phyloP scores from a whole-genome alignment of 2,329 filamentous ascomycete genomes.

The Colletotrichum sp. region DNA sequence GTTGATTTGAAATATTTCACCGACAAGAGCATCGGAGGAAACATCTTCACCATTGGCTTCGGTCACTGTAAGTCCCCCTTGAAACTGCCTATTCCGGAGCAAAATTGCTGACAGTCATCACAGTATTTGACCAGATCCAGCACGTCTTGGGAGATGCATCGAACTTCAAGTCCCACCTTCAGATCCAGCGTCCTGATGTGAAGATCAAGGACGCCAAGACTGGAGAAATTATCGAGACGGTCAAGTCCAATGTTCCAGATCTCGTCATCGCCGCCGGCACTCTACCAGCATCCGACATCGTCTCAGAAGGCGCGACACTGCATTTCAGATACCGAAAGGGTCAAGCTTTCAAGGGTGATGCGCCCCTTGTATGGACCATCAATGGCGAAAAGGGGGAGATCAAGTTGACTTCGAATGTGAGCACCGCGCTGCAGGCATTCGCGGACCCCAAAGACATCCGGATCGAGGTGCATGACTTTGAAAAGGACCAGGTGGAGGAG shows the following conservation, averaged over 20 bases:
- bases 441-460: constrained; percentile 44
- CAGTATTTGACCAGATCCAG: constrained; percentile 7
- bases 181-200: constrained; percentile 36
- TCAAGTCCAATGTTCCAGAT: constrained; percentile 28
- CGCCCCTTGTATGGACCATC: constrained; percentile 53
- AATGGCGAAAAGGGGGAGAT: constrained; percentile 58
- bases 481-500: constrained; percentile 45
- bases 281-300: constrained; percentile 29
- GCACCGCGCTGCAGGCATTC: constrained; percentile 27
- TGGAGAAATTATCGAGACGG: neutral
- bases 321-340: constrained; percentile 52
- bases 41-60: constrained; percentile 44
- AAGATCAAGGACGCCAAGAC: neutral
- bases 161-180: neutral
- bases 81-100: fast-evolving
- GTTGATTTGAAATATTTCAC: constrained; percentile 51
- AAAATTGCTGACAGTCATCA: neutral
- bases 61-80: constrained; percentile 31
- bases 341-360: constrained; percentile 50
- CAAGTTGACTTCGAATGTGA: neutral
- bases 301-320: constrained; percentile 41
- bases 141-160: neutral
- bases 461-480: constrained; percentile 56
- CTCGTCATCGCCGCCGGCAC: constrained; percentile 37
- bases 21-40: constrained; percentile 51